Conservation (phyloP, 495 filamentous ascomycete genomes). For the Cetradonia linearis region DNA sequence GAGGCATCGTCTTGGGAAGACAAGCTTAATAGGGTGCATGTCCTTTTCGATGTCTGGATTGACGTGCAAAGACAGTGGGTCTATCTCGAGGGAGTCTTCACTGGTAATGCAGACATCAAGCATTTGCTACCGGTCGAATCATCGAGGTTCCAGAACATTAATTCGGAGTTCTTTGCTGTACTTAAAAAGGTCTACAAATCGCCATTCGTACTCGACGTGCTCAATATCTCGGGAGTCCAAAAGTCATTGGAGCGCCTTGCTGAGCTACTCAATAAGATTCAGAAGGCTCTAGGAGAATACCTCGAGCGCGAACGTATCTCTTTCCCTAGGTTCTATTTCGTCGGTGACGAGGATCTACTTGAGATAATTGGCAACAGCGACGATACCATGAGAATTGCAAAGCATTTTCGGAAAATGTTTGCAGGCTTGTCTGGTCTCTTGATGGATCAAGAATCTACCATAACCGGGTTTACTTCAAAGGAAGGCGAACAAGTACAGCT, state of each 20-base stretch:
- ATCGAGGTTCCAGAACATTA: slow-evolving; percentile 95
- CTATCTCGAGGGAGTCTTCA: slow-evolving; percentile 96
- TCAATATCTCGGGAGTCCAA: slow-evolving; percentile 89
- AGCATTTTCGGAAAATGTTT: slow-evolving; percentile 99
- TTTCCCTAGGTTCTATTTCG: slow-evolving; percentile 98
- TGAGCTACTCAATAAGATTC: slow-evolving; percentile 95
- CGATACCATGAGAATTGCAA: slow-evolving; percentile 86
- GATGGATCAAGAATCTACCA: slow-evolving; percentile 81
- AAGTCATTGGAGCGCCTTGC: slow-evolving; percentile 90
- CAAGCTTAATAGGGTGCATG: slow-evolving; percentile 91
- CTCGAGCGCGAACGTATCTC: slow-evolving; percentile 93
- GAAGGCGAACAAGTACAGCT: slow-evolving; percentile 85
- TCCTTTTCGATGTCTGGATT: slow-evolving; percentile 98
- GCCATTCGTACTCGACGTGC: slow-evolving; percentile 85
- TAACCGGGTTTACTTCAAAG: slow-evolving; percentile 87
- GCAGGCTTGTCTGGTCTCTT: slow-evolving; percentile 82
- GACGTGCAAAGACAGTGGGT: slow-evolving; percentile 99
- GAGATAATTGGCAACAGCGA: slow-evolving; percentile 99
- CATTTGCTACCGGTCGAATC: slow-evolving; percentile 94
- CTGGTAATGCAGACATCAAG: slow-evolving; percentile 97
- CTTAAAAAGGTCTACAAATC: slow-evolving; percentile 98
- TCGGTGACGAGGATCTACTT: slow-evolving; percentile 96
- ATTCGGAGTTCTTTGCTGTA: slow-evolving; percentile 91
- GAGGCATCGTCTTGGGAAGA: slow-evolving; percentile 96
- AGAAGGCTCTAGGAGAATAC: slow-evolving; percentile 97